Evolutionary conservation across 2,329 filamentous ascomycete species (phyloP).

Genomic region (Pestalotiopsis sp.): DNA sequence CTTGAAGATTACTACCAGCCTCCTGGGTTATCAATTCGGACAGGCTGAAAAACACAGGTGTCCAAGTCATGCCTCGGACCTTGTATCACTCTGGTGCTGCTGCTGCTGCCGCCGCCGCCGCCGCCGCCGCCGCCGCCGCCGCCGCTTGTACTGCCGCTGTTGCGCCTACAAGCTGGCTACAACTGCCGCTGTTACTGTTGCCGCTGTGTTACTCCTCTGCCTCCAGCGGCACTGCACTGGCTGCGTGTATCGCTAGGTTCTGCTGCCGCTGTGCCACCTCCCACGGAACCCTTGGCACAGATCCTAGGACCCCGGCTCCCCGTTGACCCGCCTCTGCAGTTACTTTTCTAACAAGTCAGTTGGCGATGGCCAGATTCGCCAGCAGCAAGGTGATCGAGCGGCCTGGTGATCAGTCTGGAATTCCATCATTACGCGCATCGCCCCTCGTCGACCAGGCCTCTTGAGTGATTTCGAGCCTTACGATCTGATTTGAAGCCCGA

Average conservation of each 20-base stretch:
- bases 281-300: not conserved
- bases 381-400: not conserved
- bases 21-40: no score
- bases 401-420: not conserved
- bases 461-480: not conserved
- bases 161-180: not conserved
- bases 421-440: not conserved
- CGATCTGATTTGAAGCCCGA: not conserved
- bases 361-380: not conserved
- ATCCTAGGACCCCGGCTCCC: not conserved
- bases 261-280: not conserved
- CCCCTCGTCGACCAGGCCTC: not conserved
- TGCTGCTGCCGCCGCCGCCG: no score
- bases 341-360: not conserved
- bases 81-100: no score
- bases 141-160: not conserved
- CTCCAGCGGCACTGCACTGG: not conserved
- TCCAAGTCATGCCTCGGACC: no score
- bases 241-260: not conserved
- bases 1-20: no score
- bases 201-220: not conserved
- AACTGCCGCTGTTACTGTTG: not conserved
- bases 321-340: not conserved
- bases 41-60: no score
- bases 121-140: no score